Conservation (phyloP, 2,329 filamentous ascomycete genomes). For the Coniochaeta sp. region DNA sequence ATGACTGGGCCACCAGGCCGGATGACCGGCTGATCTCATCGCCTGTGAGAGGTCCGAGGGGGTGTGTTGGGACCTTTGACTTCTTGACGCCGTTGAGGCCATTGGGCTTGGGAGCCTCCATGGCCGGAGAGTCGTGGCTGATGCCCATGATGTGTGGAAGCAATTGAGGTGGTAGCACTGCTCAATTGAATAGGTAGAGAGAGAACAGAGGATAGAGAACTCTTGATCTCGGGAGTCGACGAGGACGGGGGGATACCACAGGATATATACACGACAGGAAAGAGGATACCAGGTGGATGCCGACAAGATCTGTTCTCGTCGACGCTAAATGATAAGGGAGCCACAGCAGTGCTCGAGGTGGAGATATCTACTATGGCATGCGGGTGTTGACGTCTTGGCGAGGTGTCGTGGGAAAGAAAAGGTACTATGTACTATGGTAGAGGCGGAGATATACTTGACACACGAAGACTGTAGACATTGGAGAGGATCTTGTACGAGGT, state of each 20-base stretch:
- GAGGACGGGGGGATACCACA: not conserved
- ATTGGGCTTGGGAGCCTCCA: not conserved
- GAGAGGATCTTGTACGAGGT: not conserved
- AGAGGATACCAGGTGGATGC: not conserved
- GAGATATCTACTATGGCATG: not conserved
- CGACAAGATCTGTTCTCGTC: not conserved
- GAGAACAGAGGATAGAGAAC: no score
- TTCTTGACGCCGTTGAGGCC: not conserved
- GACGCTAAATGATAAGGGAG: not conserved
- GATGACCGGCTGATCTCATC: constrained; percentile 46
- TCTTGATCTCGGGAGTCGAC: not conserved
- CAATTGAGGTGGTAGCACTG: not conserved
- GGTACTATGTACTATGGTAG: no score
- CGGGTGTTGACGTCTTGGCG: not conserved
- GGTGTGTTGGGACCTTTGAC: constrained; percentile 29
- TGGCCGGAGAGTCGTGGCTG: not conserved
- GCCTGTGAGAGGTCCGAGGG: constrained; percentile 51
- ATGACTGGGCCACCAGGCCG: constrained; percentile 39
- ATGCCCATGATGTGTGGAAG: not conserved
- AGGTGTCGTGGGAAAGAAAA: not conserved
- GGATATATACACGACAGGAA: not conserved
- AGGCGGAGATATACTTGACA: not conserved
- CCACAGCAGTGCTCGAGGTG: not conserved
- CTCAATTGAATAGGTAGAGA: not conserved
- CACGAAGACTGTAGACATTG: no score